Conservation (phyloP, 176 grass and related monocot genomes). For the Musa troglodytarum region DNA sequence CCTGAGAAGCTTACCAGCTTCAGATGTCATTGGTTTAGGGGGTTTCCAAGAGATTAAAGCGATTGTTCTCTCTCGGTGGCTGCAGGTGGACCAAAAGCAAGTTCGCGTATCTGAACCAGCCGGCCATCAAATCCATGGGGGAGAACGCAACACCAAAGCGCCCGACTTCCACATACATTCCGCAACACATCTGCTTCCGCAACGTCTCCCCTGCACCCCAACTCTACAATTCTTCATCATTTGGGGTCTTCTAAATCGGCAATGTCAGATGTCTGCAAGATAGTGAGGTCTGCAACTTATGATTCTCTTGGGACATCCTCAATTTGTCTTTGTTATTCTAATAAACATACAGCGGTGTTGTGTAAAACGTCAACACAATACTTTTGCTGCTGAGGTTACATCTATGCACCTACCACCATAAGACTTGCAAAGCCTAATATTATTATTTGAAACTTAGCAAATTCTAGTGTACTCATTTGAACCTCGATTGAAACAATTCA, state of each 20-base stretch:
- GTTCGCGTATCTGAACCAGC: conserved; percentile 81
- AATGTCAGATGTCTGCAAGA: neutral
- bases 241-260: conserved; percentile 24
- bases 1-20: neutral
- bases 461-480: no score
- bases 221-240: conserved; percentile 14
- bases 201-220: conserved; percentile 23
- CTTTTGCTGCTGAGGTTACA: neutral
- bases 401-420: no score
- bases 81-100: conserved; percentile 80
- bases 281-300: neutral
- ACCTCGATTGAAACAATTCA: no score
- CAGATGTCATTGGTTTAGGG: neutral
- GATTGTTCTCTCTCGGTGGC: conserved; percentile 12
- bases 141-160: conserved; percentile 13
- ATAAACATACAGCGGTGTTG: neutral
- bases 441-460: no score
- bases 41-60: neutral
- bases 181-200: conserved; percentile 29
- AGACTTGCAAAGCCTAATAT: no score
- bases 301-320: no score
- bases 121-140: conserved; percentile 44
- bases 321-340: neutral
- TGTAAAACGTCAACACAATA: neutral
- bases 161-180: conserved; percentile 34